Base-by-base conservation (phyloP, 1,284 basidiomycete species). In the Leucoagaricus sp. region DNA sequence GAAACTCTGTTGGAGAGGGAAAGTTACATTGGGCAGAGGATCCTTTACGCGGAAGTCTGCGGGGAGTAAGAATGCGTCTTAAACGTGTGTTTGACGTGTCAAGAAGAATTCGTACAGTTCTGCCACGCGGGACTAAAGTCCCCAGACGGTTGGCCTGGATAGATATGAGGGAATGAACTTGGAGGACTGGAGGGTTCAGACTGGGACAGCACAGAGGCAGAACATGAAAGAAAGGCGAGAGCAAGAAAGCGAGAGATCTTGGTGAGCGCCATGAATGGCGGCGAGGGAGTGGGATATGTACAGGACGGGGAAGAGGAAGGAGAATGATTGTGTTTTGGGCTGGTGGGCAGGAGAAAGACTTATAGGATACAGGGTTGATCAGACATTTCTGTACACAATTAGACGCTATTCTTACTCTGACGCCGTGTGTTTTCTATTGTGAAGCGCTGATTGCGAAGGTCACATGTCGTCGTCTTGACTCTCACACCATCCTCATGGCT, bases 61-160 rank as follows among this genome's bases (percentile, higher is more conserved):
- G 26, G 49, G 49, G 15, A 15, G n/a, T 19, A 8, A 26, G 19
- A n/a, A 9, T n/a, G 21, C 53, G 45, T 26, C 21, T 13, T 15
- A 19, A 9, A 1, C 28, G 31, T 65, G 58, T 47, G 62, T 56
- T 19, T 65, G 15, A 17, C 48, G 53, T 41, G 15, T 41, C 21
- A 28, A 31, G 13, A 38, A n/a, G 23, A 13, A 19, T 26, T 70
- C 81, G 23, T 65, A 87, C 86, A 89, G 51, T 68, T 66, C 68
- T 88, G 86, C 86, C 86, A 89, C 54, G 71, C 74, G 23, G 83
- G 78, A 61, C 81, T 78, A 60, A 79, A 84, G 62, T 79, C 77
- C 5, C 78, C 75, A 33, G 64, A 64, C 1, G 83, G 83, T 60
- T 78, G 73, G 41, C 77, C 77, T n/a, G 81, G 77, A 60, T 85